Evolutionary conservation across 441 rosid genomes (phyloP).

Genomic region (Gossypium gossypioides): DNA sequence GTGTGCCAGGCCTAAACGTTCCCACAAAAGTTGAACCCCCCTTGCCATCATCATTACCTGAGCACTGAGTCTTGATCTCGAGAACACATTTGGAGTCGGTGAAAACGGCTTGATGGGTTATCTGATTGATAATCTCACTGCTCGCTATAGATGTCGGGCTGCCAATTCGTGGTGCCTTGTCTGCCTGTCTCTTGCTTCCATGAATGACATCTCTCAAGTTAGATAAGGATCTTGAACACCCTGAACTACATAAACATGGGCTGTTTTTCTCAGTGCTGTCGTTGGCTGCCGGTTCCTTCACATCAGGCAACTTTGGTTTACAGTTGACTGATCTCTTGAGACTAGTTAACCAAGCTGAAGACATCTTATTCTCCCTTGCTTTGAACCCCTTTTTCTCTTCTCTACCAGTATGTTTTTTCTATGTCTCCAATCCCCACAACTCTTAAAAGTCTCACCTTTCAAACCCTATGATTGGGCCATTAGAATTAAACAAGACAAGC

Average conservation of each 20-base stretch:
- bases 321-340: slow-evolving; percentile 45
- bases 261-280: slow-evolving; percentile 21
- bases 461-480: neutral
- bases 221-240: slow-evolving; percentile 93
- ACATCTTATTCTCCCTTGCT: slow-evolving; percentile 27
- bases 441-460: neutral
- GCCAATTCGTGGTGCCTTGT: slow-evolving; percentile 66
- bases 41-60: slow-evolving; percentile 18
- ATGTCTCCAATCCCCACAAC: neutral
- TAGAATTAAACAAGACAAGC: neutral
- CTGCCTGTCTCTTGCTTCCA: slow-evolving; percentile 84
- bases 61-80: slow-evolving; percentile 55
- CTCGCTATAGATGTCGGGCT: slow-evolving; percentile 94
- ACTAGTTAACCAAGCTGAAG: slow-evolving; percentile 34
- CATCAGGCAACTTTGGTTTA: slow-evolving; percentile 34
- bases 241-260: slow-evolving; percentile 40
- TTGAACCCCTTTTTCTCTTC: neutral
- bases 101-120: slow-evolving; percentile 77
- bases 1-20: slow-evolving; percentile 79
- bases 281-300: slow-evolving; percentile 25
- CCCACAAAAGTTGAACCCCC: slow-evolving; percentile 57
- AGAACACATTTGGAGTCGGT: slow-evolving; percentile 85
- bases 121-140: slow-evolving; percentile 87
- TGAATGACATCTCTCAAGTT: slow-evolving; percentile 87
- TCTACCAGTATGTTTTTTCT: neutral